Evolutionary conservation across 2,329 filamentous ascomycete species (phyloP).

Genomic region (Verticillium isaacii): DNA sequence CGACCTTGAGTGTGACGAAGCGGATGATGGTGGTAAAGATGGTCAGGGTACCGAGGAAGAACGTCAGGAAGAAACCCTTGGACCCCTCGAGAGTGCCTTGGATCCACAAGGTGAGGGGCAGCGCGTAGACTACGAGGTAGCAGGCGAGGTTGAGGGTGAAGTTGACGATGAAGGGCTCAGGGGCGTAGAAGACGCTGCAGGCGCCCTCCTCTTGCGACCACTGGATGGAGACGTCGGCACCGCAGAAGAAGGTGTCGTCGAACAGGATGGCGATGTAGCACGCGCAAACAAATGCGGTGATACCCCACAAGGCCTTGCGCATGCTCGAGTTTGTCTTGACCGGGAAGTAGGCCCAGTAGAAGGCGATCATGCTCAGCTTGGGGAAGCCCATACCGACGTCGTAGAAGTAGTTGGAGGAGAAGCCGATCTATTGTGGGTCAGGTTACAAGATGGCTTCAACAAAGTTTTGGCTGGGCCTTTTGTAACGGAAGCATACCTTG

Average conservation of each 20-base stretch:
- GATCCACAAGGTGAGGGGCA: constrained; percentile 22
- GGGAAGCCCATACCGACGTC: constrained; percentile 30
- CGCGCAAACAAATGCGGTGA: constrained; percentile 23
- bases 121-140: constrained; percentile 25
- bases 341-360: constrained; percentile 28
- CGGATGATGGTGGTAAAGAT: constrained; percentile 18
- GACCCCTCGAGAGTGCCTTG: constrained; percentile 17
- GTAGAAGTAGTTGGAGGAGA: constrained; percentile 30
- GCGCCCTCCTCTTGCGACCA: constrained; percentile 29
- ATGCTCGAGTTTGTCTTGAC: constrained; percentile 18
- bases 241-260: constrained; percentile 29
- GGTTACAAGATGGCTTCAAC: background rate
- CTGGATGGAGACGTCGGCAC: constrained; percentile 25
- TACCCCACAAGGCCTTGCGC: constrained; percentile 21
- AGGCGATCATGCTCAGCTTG: constrained; percentile 29
- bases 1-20: constrained; percentile 17
- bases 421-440: constrained; percentile 20
- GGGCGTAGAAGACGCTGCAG: constrained; percentile 28
- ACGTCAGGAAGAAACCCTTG: constrained; percentile 16
- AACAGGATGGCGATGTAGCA: constrained; percentile 26
- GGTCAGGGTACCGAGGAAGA: constrained; percentile 18
- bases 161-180: constrained; percentile 27
- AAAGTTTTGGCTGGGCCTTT: fast-evolving
- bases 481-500: constrained; percentile 16
- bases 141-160: constrained; percentile 27